Conservation (phyloP, 2,329 filamentous ascomycete genomes). For the Monosporascus ibericus region DNA sequence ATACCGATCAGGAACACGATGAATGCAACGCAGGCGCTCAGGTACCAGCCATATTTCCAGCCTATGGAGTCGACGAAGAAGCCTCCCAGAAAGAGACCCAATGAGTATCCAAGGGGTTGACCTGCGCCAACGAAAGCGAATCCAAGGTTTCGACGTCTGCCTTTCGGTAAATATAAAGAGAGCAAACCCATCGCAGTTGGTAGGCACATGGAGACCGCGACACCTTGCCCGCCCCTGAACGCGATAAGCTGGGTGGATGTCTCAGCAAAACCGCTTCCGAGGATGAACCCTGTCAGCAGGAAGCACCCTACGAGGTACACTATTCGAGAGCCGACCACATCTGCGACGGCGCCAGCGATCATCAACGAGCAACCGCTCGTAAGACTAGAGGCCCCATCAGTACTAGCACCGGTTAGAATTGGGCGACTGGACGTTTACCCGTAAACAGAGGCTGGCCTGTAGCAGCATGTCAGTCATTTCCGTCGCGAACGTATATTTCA, state of each 20-base stretch:
- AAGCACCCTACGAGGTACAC: slow-evolving; percentile 30
- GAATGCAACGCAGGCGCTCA: slow-evolving; percentile 30
- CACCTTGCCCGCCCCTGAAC: slow-evolving; percentile 34
- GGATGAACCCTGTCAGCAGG: slow-evolving; percentile 21
- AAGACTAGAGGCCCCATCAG: not conserved
- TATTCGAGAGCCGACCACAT: slow-evolving; percentile 27
- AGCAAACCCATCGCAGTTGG: slow-evolving; percentile 31
- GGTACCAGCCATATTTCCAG: slow-evolving; percentile 43
- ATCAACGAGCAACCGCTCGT: slow-evolving; percentile 18
- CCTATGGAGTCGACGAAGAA: slow-evolving; percentile 39
- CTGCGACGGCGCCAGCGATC: slow-evolving; percentile 32
- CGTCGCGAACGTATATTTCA: too few relatives aligned
- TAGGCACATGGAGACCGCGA: slow-evolving; percentile 29
- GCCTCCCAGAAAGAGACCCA: slow-evolving; percentile 44
- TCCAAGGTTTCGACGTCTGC: slow-evolving; percentile 31
- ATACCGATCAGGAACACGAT: slow-evolving; percentile 23
- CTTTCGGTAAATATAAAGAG: slow-evolving; percentile 22
- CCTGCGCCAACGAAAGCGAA: slow-evolving; percentile 39
- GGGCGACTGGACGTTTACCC: too few relatives aligned
- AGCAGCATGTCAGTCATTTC: too few relatives aligned
- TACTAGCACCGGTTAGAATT: too few relatives aligned
- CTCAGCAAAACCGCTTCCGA: slow-evolving; percentile 25
- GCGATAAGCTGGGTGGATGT: slow-evolving; percentile 28
- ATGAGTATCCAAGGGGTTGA: slow-evolving; percentile 42
- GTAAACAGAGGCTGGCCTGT: too few relatives aligned